A percentile compares a stretch with the other conserved stretches of the same genome.
phyloP scores from a whole-genome alignment of 371 early-diverging fungal genomes.

The Cokeromyces recurvatus region DNA sequence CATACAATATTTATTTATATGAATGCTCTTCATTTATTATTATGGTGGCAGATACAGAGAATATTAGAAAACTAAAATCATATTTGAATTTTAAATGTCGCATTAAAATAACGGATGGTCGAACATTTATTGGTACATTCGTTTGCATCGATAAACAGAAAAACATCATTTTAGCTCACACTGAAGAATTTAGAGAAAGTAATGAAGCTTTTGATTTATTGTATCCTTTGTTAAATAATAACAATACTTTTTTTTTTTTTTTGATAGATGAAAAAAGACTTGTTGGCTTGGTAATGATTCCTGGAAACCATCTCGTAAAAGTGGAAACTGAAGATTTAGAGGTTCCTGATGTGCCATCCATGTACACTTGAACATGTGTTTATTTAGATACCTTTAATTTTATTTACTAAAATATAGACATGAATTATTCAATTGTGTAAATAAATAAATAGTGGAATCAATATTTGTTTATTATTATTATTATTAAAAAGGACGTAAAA shows the following conservation, averaged over 20 bases:
- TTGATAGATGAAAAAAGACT: slow-evolving; percentile 56
- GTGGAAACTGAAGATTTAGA: slow-evolving; percentile 64
- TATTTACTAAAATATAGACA: not conserved
- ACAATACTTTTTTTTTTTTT: not conserved
- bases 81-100: slow-evolving; percentile 63
- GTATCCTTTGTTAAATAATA: too few species aligned
- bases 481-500: too few species aligned
- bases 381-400: too few species aligned
- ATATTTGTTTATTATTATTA: not conserved
- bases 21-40: too few species aligned
- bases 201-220: not conserved
- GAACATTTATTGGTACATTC: slow-evolving; percentile 75
- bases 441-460: not conserved
- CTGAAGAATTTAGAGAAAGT: slow-evolving; percentile 71
- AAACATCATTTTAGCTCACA: slow-evolving; percentile 74
- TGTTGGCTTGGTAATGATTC: slow-evolving; percentile 86
- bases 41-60: slow-evolving; percentile 26
- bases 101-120: slow-evolving; percentile 69
- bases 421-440: not conserved
- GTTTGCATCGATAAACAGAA: slow-evolving; percentile 76
- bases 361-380: slow-evolving; percentile 16
- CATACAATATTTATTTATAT: too few species aligned
- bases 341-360: not conserved
- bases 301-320: slow-evolving; percentile 75
- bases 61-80: slow-evolving; percentile 46